phyloP scores from a whole-genome alignment of 2,329 filamentous ascomycete genomes.

The Fusarium musae region DNA sequence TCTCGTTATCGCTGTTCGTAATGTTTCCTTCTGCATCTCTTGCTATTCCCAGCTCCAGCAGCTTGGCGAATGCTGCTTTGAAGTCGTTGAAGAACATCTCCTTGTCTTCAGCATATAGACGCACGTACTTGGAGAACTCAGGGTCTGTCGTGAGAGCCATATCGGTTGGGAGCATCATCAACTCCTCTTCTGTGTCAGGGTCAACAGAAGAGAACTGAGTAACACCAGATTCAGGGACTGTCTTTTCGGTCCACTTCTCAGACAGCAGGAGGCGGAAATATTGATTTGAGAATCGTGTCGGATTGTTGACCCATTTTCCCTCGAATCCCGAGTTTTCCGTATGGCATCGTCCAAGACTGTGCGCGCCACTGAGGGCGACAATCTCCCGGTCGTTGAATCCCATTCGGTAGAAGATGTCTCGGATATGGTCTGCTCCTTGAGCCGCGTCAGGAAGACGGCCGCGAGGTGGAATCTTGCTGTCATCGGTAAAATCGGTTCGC shows the following conservation, averaged over 20 bases:
- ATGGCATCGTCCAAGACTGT: constrained; percentile 6
- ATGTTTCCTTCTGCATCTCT: background rate
- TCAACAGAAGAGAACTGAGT: constrained; percentile 1
- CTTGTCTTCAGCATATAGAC: background rate
- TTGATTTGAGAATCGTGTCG: constrained; percentile 10
- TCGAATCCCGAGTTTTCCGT: constrained; percentile 13
- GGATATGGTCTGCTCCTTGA: constrained; percentile 8
- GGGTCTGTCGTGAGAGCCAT: constrained; percentile 5
- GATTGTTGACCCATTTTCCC: constrained; percentile 9
- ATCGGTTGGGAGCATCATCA: constrained; percentile 15
- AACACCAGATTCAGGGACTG: background rate
- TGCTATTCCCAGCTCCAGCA: constrained; percentile 2
- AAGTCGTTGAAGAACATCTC: constrained; percentile 4
- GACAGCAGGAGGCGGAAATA: constrained; percentile 10
- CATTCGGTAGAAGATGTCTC: constrained; percentile 8
- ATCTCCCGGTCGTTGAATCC: constrained; percentile 7
- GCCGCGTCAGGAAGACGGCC: constrained; percentile 9
- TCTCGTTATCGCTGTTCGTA: background rate
- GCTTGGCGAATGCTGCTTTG: background rate
- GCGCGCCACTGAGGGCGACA: constrained; percentile 4
- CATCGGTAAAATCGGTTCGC: constrained; percentile 5
- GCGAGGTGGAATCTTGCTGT: constrained; percentile 11
- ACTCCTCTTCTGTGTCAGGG: constrained; percentile 3
- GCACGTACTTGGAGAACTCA: constrained; percentile 6
- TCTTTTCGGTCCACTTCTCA: background rate